Percentiles rank a stretch among this genome's conserved stretches.
Evolutionary conservation across 306 rosid species (phyloP).

Genomic region (Quercus wislizeni): DNA sequence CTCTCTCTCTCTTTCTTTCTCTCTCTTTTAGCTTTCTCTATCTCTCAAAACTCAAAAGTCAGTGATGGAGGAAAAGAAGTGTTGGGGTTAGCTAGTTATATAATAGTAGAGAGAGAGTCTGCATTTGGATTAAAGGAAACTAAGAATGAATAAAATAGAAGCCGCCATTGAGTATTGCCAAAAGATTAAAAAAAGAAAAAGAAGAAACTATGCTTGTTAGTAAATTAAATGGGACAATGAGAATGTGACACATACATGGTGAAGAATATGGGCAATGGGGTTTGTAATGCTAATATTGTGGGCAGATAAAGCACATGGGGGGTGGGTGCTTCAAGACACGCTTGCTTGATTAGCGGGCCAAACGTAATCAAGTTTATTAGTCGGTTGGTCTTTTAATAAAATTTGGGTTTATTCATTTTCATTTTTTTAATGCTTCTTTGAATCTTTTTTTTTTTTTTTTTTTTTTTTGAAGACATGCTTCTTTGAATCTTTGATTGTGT

Average conservation of each 20-base stretch:
- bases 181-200: constrained; percentile 13
- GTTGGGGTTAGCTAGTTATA: constrained; percentile 39
- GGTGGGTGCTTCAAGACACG: constrained; percentile 45
- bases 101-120: constrained; percentile 15
- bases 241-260: constrained; percentile 26
- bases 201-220: not conserved
- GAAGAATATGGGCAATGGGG: constrained; percentile 30
- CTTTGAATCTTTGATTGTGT: no score
- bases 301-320: constrained; percentile 71
- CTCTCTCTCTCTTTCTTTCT: not conserved
- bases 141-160: constrained; percentile 29
- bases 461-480: not conserved
- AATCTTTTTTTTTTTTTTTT: no score
- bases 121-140: constrained; percentile 17
- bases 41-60: constrained; percentile 8
- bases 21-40: not conserved
- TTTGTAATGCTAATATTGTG: constrained; percentile 36
- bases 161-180: constrained; percentile 34
- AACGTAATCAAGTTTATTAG: constrained; percentile 18
- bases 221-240: constrained; percentile 20
- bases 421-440: not conserved
- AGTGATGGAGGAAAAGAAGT: constrained; percentile 7
- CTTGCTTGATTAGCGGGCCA: constrained; percentile 73
- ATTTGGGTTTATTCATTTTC: not conserved
- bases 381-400: constrained; percentile 29